Conservation (phyloP, 768 basidiomycete genomes). For the Russula griseocarnosa region DNA sequence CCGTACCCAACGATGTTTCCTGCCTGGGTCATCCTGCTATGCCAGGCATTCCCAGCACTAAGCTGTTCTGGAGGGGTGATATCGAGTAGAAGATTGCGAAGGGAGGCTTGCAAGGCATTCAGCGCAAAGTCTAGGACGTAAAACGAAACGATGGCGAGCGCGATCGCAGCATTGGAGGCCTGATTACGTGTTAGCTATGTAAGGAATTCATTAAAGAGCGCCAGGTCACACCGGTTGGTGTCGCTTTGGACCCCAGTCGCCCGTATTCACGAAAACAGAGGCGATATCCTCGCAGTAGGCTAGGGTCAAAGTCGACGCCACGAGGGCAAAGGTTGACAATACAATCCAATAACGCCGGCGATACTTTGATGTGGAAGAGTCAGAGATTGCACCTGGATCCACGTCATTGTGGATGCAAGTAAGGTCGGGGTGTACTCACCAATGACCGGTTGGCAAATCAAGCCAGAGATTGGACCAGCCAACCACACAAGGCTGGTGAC, state of each 20-base stretch:
- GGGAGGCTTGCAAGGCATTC: constrained; percentile 89
- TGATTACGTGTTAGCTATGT: constrained; percentile 32
- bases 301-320: constrained; percentile 69
- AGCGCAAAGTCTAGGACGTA: constrained; percentile 96
- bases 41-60: constrained; percentile 96
- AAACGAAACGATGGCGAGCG: constrained; percentile 83
- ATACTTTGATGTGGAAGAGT: constrained; percentile 86
- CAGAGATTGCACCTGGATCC: constrained; percentile 81
- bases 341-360: constrained; percentile 90
- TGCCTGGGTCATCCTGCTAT: constrained; percentile 93
- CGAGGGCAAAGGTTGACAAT: constrained; percentile 79
- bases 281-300: constrained; percentile 81
- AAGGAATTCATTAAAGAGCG: constrained; percentile 11
- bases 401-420: constrained; percentile 2
- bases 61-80: constrained; percentile 85
- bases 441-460: constrained; percentile 96
- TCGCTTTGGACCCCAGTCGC: constrained; percentile 83
- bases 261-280: constrained; percentile 70
- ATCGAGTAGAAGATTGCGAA: constrained; percentile 91
- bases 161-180: constrained; percentile 71
- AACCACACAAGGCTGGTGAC: constrained; percentile 94
- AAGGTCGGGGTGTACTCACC: constrained; percentile 47
- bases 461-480: constrained; percentile 89
- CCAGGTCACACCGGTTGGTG: constrained; percentile 47
- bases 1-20: constrained; percentile 95